Evolutionary conservation across 306 rosid genomes (phyloP).

Genomic region (Carpinus viminea): DNA sequence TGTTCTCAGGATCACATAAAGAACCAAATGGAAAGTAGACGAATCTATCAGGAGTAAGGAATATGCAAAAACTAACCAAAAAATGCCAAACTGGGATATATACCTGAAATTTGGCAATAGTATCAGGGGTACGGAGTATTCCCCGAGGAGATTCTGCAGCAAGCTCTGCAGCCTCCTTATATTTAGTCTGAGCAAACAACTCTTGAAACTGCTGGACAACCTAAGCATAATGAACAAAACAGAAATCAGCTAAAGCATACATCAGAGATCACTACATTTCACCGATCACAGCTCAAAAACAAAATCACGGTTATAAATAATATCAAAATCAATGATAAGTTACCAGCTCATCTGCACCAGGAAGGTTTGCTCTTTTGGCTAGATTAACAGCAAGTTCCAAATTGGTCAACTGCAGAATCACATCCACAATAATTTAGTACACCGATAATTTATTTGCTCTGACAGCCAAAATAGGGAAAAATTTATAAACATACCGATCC

Average conservation of each 20-base stretch:
- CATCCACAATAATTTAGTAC: constrained; percentile 12
- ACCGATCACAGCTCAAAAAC: background rate
- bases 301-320: background rate
- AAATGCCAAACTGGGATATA: constrained; percentile 9
- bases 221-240: constrained; percentile 34
- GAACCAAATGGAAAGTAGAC: constrained; percentile 13
- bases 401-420: constrained; percentile 66
- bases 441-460: constrained; percentile 11
- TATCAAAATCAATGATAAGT: constrained; percentile 24
- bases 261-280: background rate
- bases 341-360: constrained; percentile 89
- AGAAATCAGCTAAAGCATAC: constrained; percentile 16
- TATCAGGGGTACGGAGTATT: constrained; percentile 79
- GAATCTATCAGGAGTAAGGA: constrained; percentile 13
- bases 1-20: constrained; percentile 13
- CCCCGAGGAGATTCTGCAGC: constrained; percentile 84
- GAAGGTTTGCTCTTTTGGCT: constrained; percentile 85
- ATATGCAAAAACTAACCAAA: too few relatives aligned
- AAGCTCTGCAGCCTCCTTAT: constrained; percentile 87
- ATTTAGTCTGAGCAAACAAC: constrained; percentile 76
- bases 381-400: constrained; percentile 86
- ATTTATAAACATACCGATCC: constrained; percentile 56
- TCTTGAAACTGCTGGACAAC: constrained; percentile 80
- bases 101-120: constrained; percentile 82
- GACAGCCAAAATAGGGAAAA: constrained; percentile 20